Base-by-base conservation (phyloP, 805 yeast species). In the Cyberlindnera sargentensis region DNA sequence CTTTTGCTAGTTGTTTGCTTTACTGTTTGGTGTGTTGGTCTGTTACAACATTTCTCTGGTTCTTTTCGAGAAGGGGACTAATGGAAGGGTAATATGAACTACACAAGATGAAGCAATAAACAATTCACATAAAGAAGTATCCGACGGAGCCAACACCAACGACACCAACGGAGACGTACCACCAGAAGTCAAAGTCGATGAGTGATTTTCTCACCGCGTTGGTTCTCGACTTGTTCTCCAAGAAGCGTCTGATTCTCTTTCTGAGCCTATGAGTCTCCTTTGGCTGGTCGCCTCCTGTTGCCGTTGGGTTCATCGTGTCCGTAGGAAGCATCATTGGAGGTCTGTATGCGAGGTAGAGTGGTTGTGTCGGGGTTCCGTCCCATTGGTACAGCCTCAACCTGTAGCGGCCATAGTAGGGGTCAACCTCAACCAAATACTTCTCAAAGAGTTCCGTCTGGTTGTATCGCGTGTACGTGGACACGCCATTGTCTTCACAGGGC, bases 261-360 rank as follows among this genome's bases (percentile, higher is more conserved):
- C 62, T 64, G 37, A 63, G 46, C 54, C 67, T 41, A 20, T 50
- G 51, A 20, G 56, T 41, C 2, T 44, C 61, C 9, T 67, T 48
- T 38, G 66, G 46, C 5, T 71, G 52, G 5, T 57, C 53, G 2
- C 69, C 66, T 5, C 52, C 52, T 5, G 48, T 15, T 5, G 70
- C 68, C 3, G 95, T 85, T 24, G 99, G 99, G 64, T 90, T 91
- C 72, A 93, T 68, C 0, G 97, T 90, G 42, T 62, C 66, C 1
- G 98, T 93, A 24, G 99, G 99, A 47, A 93, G 76, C 99, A 93
- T 93, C 76, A 84, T 73, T 8, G 99, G 95, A 5, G 99, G 99
- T 55, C 76, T 76, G 69, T 90, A 93, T 2, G 95, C 96, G 62
- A 93, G 73, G 64, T 88, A 93, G 56, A 93, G 64, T 1, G 99